Percentiles rank a stretch among this genome's conserved stretches.
Evolutionary conservation across 495 filamentous ascomycete species (phyloP).

Genomic region (Podospora pseudopauciseta): DNA sequence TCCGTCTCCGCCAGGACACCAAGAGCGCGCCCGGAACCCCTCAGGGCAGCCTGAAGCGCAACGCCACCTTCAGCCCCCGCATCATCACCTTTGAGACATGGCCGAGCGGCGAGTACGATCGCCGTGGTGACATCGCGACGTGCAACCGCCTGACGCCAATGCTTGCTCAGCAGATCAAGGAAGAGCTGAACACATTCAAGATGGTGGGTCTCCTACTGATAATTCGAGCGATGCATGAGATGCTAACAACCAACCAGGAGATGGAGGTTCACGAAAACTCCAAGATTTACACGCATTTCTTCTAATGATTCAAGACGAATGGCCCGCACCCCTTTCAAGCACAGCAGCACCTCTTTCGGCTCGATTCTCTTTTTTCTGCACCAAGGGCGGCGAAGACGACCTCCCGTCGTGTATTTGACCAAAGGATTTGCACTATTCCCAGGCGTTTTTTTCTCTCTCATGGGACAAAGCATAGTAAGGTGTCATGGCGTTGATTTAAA

Average conservation of each 20-base stretch:
- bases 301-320: slow-evolving; percentile 55
- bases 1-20: slow-evolving; percentile 62
- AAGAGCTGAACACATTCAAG: slow-evolving; percentile 98
- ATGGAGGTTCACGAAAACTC: slow-evolving; percentile 99
- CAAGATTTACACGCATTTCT: slow-evolving; percentile 99
- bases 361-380: slow-evolving; percentile 33
- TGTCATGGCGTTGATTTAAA: slow-evolving; percentile 46
- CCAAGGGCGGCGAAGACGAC: slow-evolving; percentile 16
- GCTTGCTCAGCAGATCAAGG: slow-evolving; percentile 98
- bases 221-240: background rate
- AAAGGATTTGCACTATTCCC: slow-evolving; percentile 34
- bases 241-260: slow-evolving; percentile 60
- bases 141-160: slow-evolving; percentile 97
- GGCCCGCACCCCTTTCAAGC: slow-evolving; percentile 6
- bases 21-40: slow-evolving; percentile 80
- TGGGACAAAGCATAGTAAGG: slow-evolving; percentile 47
- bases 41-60: slow-evolving; percentile 58
- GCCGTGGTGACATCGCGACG: slow-evolving; percentile 91
- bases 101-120: slow-evolving; percentile 93
- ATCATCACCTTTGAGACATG: slow-evolving; percentile 96
- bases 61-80: slow-evolving; percentile 87
- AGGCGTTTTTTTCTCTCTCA: slow-evolving; percentile 24
- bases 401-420: slow-evolving; percentile 39
- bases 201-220: slow-evolving; percentile 63
- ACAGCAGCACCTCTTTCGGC: slow-evolving; percentile 27